A percentile compares a stretch with the other conserved stretches of the same genome.
These are phyloP conservation scores for Daldinia grandis DNA, from an alignment of 495 filamentous ascomycete species.

Conservation along the genomic window DNA sequence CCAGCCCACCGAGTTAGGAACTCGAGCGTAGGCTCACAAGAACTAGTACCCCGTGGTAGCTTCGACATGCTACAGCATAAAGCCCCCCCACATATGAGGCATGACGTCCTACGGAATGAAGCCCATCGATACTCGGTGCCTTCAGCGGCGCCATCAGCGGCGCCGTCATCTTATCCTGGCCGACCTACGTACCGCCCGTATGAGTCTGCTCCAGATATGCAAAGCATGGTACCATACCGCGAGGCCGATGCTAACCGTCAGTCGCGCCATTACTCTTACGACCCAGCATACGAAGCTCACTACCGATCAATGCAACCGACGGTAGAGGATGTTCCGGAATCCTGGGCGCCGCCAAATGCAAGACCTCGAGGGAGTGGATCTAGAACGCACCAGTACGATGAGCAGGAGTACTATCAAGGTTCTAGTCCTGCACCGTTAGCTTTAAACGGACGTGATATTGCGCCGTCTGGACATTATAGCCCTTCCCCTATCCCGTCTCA, in stretches of 20 bases:
- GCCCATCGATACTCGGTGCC: conserved; percentile 55
- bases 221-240: conserved; percentile 41
- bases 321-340: conserved; percentile 71
- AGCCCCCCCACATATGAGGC: conserved; percentile 54
- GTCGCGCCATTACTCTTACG: conserved; percentile 59
- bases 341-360: conserved; percentile 52
- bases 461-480: conserved; percentile 47
- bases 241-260: conserved; percentile 42
- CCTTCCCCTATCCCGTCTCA: conserved; percentile 34
- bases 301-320: conserved; percentile 70
- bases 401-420: conserved; percentile 48
- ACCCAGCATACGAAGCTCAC: conserved; percentile 52
- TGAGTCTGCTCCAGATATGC: conserved; percentile 53
- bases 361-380: conserved; percentile 58
- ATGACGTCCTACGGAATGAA: conserved; percentile 58
- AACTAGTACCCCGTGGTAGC: conserved; percentile 46
- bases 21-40: conserved; percentile 48
- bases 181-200: conserved; percentile 56
- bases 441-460: conserved; percentile 50
- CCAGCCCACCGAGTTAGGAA: conserved; percentile 55
- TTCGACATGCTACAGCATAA: conserved; percentile 45
- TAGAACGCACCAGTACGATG: conserved; percentile 45
- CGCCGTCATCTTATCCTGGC: conserved; percentile 53
- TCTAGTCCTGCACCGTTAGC: conserved; percentile 60
- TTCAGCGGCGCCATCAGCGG: conserved; percentile 37